Percentiles rank a stretch among this genome's conserved stretches.
phyloP scores from a whole-genome alignment of 176 grass and related monocot species.

The Tillandsia leiboldiana region DNA sequence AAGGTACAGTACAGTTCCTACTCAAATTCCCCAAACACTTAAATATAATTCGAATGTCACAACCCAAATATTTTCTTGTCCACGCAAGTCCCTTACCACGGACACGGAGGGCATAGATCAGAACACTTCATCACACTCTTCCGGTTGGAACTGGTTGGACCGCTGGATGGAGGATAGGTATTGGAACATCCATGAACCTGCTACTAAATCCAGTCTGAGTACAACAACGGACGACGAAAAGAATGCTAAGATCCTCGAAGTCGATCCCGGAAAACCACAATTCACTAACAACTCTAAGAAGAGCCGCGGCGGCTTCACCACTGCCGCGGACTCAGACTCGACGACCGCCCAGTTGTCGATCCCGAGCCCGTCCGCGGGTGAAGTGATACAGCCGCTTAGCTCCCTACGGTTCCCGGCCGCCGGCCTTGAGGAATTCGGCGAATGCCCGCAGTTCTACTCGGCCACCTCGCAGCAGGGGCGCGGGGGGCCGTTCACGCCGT shows the following conservation, averaged over 20 bases:
- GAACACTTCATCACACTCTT: conserved; percentile 28
- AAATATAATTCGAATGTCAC: too few relatives aligned
- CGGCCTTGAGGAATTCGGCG: conserved; percentile 37
- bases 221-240: conserved; percentile 50
- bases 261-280: conserved; percentile 84
- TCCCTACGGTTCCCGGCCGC: conserved; percentile 27
- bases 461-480: conserved; percentile 54
- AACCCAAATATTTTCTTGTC: too few relatives aligned
- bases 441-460: conserved; percentile 81
- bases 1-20: conserved; percentile 24
- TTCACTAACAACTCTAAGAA: conserved; percentile 15
- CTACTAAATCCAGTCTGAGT: too few relatives aligned
- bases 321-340: conserved; percentile 57
- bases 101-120: too few relatives aligned
- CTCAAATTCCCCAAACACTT: too few relatives aligned
- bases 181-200: neutral
- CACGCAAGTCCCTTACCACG: too few relatives aligned
- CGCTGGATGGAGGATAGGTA: conserved; percentile 83
- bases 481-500: conserved; percentile 49
- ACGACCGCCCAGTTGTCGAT: conserved; percentile 46
- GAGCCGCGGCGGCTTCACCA: conserved; percentile 45
- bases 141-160: conserved; percentile 78
- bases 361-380: conserved; percentile 53
- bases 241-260: conserved; percentile 85
- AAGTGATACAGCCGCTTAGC: conserved; percentile 41